Evolutionary conservation across 2,329 filamentous ascomycete genomes (phyloP), one percentile per base, ranked within the genome.

Genomic region (Exophiala oligosperma): DNA sequence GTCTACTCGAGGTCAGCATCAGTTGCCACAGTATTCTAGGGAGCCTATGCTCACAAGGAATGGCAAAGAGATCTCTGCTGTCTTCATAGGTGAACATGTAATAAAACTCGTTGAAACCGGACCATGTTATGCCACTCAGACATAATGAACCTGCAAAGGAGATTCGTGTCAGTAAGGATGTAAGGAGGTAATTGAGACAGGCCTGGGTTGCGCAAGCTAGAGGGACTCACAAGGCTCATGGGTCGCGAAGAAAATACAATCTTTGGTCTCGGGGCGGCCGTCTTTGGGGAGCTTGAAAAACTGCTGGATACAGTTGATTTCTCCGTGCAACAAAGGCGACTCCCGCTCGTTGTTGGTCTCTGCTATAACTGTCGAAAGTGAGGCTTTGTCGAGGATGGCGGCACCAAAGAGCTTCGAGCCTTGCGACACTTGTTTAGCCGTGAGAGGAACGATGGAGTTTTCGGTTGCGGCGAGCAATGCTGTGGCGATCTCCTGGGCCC

Each of bases 21-120:
- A 26, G 24, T 11, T 4, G 29, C 35, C 43, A 17, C 14, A 35
- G 47, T 2, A 24, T 28, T 23, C 7, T 17, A 24, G n/a, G 2
- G 11, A 9, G 35, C 4, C 26, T 35, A 17, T 17, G 50, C 61
- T 64, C 40, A 67, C 84, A 78, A 1, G 81, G 81, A 55, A 84
- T 84, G 2, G 70, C 68, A 64, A 85, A 84, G 4, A 82, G 65
- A 61, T 84, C 81, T 40, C 81, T 72, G 52, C 78, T 84, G 67
- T 85, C 82, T 68, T 84, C 79, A 66, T 84, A 83, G 0, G 81
- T 84, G 69, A 84, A 85, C 49, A 84, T 71, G 65, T 83, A 83
- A 68, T 82, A 84, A 56, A 85, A 74, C 68, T 81, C 77, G 57
- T 73, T 74, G 71, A 85, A 84, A 1, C 82, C 81, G 8, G 79